Conservation (phyloP, 2,329 filamentous ascomycete species). For the Epichloe uncinata region DNA sequence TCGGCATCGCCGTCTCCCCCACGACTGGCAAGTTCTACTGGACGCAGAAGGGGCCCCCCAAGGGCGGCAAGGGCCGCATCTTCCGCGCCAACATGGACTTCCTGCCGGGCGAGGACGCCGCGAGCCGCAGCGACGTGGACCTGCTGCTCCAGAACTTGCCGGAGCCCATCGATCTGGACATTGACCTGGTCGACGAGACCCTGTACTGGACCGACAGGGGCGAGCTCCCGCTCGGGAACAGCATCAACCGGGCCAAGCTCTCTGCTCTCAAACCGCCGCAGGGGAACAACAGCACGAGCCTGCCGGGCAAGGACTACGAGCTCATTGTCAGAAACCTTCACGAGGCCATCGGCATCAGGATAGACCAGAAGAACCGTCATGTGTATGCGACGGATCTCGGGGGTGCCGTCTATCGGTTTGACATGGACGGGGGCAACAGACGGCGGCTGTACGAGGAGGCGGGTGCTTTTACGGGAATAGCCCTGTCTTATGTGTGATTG, state of each 20-base stretch:
- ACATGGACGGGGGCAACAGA: slow-evolving; percentile 18
- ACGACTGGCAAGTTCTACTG: slow-evolving; percentile 37
- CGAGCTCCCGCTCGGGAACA: slow-evolving; percentile 40
- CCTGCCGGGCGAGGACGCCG: slow-evolving; percentile 20
- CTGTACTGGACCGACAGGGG: slow-evolving; percentile 51
- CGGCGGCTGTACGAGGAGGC: slow-evolving; percentile 6
- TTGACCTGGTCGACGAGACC: slow-evolving; percentile 29
- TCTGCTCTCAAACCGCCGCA: not conserved
- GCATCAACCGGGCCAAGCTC: slow-evolving; percentile 27
- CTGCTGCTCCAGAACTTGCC: slow-evolving; percentile 31
- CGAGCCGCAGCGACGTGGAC: slow-evolving; percentile 27
- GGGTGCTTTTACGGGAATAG: not conserved
- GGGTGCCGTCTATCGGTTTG: slow-evolving; percentile 23
- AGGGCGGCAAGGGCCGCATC: slow-evolving; percentile 37
- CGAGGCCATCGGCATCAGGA: slow-evolving; percentile 32
- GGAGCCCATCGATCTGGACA: slow-evolving; percentile 44
- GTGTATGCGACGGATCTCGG: slow-evolving; percentile 28
- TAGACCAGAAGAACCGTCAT: slow-evolving; percentile 22
- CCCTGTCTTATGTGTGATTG: not conserved
- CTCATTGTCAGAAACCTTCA: slow-evolving; percentile 24
- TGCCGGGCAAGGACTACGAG: slow-evolving; percentile 12
- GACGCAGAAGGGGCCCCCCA: slow-evolving; percentile 45
- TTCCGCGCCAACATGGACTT: slow-evolving; percentile 32
- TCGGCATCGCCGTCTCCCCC: slow-evolving; percentile 37
- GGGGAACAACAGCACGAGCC: not conserved